Evolutionary conservation across 495 filamentous ascomycete genomes (phyloP).

Genomic region (Umbilicaria muhlenbergii): DNA sequence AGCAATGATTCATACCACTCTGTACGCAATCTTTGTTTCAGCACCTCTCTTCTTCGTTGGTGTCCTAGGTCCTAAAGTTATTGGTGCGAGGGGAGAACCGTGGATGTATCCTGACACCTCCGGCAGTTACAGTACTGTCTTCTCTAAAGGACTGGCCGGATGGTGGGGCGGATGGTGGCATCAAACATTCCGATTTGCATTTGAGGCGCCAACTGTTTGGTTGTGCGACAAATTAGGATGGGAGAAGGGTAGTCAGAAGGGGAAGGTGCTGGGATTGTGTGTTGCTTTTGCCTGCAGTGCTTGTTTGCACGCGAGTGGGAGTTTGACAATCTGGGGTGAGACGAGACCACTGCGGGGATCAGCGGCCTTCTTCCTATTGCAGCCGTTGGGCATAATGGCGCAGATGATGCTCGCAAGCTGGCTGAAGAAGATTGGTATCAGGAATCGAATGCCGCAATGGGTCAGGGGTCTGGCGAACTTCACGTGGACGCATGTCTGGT

Average conservation of each 20-base stretch:
- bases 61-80: conserved; percentile 30
- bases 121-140: conserved; percentile 38
- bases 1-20: conserved; percentile 32
- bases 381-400: conserved; percentile 36
- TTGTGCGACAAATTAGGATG: conserved; percentile 4
- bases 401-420: conserved; percentile 24
- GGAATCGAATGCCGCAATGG: conserved; percentile 18
- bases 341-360: conserved; percentile 26
- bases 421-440: conserved; percentile 10
- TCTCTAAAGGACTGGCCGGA: conserved; percentile 53
- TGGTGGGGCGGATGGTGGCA: conserved; percentile 85
- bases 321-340: conserved; percentile 31
- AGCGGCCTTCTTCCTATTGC: conserved; percentile 41
- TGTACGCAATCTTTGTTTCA: conserved; percentile 37
- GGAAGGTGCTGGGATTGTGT: conserved; percentile 17
- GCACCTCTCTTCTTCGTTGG: conserved; percentile 41
- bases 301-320: conserved; percentile 41
- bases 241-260: conserved; percentile 5
- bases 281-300: conserved; percentile 45
- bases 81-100: conserved; percentile 34
- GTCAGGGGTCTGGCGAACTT: conserved; percentile 34
- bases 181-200: conserved; percentile 64
- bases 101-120: conserved; percentile 53
- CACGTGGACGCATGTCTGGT: conserved; percentile 37
- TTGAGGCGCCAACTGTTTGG: conserved; percentile 19